Percentiles rank a stretch among this genome's conserved stretches.
These are phyloP conservation scores for Metschnikowia hibisci DNA, from an alignment of 805 yeast species.

Conservation along the genomic window DNA sequence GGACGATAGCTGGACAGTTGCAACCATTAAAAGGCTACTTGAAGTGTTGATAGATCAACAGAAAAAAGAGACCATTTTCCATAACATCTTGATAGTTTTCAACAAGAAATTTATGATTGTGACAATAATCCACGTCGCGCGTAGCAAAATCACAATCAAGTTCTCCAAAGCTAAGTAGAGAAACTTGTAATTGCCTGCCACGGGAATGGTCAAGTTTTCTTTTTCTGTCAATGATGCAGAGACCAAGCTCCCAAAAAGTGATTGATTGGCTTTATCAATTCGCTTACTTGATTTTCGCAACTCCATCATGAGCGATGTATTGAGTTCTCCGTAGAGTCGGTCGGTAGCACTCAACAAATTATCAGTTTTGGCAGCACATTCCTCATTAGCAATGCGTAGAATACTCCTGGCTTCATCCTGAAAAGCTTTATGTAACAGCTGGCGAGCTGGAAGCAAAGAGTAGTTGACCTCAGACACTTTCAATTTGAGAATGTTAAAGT, in stretches of 20 bases:
- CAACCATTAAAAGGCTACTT: background rate
- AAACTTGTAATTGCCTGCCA: slow-evolving; percentile 33
- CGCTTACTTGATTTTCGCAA: slow-evolving; percentile 51
- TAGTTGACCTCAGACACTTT: slow-evolving; percentile 27
- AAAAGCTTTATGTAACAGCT: slow-evolving; percentile 29
- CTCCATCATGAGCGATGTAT: slow-evolving; percentile 64
- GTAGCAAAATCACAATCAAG: slow-evolving; percentile 46
- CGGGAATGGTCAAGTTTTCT: slow-evolving; percentile 20
- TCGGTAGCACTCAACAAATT: slow-evolving; percentile 60
- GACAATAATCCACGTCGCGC: slow-evolving; percentile 56
- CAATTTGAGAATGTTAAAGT: slow-evolving; percentile 7
- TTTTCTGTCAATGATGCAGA: slow-evolving; percentile 15
- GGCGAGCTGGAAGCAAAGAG: slow-evolving; percentile 32
- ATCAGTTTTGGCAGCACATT: slow-evolving; percentile 54
- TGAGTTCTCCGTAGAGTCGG: slow-evolving; percentile 67
- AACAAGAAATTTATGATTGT: slow-evolving; percentile 40
- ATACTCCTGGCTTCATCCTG: slow-evolving; percentile 34
- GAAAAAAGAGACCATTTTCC: slow-evolving; percentile 4
- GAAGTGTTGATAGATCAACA: background rate
- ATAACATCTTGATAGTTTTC: slow-evolving; percentile 17
- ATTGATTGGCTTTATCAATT: slow-evolving; percentile 38
- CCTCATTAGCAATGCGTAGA: slow-evolving; percentile 35
- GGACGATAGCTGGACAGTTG: background rate
- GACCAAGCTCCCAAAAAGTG: slow-evolving; percentile 26
- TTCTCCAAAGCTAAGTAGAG: slow-evolving; percentile 49